Evolutionary conservation across 805 yeast species (phyloP).

Genomic region (Starmerella floricola): DNA sequence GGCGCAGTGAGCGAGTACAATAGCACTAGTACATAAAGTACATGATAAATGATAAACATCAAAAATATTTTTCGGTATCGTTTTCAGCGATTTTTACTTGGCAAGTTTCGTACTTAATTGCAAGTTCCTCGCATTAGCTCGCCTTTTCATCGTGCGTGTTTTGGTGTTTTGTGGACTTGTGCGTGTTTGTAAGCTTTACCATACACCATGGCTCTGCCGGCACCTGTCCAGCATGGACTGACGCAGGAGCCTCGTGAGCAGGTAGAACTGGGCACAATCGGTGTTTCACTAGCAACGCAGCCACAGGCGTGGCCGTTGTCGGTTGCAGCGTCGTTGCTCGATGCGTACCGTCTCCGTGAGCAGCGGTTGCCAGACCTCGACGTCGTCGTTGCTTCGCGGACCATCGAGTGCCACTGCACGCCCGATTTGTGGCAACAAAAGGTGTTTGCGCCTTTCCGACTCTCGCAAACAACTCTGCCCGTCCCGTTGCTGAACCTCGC

Average conservation of each 20-base stretch:
- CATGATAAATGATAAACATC: no score
- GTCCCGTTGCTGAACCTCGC: conserved; percentile 4
- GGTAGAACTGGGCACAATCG: conserved; percentile 22
- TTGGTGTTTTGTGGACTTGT: background rate
- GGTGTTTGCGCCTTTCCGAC: conserved; percentile 18
- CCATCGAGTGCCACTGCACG: conserved; percentile 20
- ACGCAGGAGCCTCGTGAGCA: conserved; percentile 8
- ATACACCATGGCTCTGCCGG: conserved; percentile 19
- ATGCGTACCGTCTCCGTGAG: conserved; percentile 20
- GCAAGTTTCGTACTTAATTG: no score
- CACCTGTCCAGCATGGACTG: conserved; percentile 18
- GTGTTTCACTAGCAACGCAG: conserved; percentile 17
- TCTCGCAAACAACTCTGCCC: conserved; percentile 16
- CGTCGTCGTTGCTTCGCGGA: conserved; percentile 14
- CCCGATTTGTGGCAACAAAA: conserved; percentile 13
- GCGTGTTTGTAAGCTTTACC: background rate
- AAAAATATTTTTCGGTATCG: no score
- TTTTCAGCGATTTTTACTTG: no score
- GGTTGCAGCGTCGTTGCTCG: conserved; percentile 21
- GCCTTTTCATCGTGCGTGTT: no score
- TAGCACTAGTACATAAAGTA: no score
- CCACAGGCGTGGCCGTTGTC: conserved; percentile 21
- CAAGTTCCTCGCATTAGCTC: no score
- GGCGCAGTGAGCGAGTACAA: no score
- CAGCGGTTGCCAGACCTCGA: conserved; percentile 21